Percentiles rank a stretch among this genome's conserved stretches.
These are phyloP conservation scores for Chrysosporium queenslandicum DNA, from an alignment of 2,329 filamentous ascomycete genomes.

Conservation along the genomic window DNA sequence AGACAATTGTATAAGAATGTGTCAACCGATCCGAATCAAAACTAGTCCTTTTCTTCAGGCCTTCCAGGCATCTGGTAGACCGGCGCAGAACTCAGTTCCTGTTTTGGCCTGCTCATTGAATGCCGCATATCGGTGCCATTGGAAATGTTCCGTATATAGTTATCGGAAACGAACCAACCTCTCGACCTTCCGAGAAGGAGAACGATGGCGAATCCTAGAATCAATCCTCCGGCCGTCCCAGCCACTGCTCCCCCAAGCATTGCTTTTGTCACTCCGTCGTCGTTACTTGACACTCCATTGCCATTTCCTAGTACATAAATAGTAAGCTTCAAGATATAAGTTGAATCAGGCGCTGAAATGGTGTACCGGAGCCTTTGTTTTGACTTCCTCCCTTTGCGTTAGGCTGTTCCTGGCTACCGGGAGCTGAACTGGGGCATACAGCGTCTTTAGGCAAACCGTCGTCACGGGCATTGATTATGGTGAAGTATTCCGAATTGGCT, in stretches of 20 bases:
- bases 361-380: background rate
- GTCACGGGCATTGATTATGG: slow-evolving; percentile 14
- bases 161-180: slow-evolving; percentile 13
- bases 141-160: slow-evolving; percentile 7
- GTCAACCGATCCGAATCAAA: background rate
- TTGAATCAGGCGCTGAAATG: too few relatives aligned
- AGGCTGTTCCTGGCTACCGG: background rate
- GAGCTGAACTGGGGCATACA: background rate
- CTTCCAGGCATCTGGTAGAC: slow-evolving; percentile 11
- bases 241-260: slow-evolving; percentile 14
- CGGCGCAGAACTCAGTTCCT: background rate
- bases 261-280: slow-evolving; percentile 1
- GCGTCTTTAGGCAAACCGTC: slow-evolving; percentile 10
- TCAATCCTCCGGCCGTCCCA: slow-evolving; percentile 12
- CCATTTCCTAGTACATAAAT: background rate
- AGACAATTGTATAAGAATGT: background rate
- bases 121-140: background rate
- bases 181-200: slow-evolving; percentile 11
- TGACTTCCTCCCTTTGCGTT: background rate
- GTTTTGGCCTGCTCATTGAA: background rate
- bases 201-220: slow-evolving; percentile 11
- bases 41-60: slow-evolving; percentile 1
- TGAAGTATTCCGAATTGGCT: slow-evolving; percentile 13
- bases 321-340: background rate
- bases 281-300: background rate